Conservation (phyloP, 148 eudicot genomes). For the Chenopodium suecicum region DNA sequence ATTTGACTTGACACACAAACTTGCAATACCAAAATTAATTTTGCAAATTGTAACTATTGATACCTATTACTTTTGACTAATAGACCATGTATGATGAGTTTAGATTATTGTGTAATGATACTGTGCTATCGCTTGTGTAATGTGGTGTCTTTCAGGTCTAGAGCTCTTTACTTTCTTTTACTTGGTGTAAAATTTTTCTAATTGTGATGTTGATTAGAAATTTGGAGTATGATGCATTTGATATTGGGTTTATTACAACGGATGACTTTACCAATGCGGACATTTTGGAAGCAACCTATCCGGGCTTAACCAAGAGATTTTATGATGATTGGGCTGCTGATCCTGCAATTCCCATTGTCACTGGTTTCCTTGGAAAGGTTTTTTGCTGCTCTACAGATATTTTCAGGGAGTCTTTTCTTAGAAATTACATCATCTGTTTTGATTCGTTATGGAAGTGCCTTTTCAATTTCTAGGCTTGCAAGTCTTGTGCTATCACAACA, state of each 20-base stretch:
- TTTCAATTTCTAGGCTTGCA: conserved; percentile 59
- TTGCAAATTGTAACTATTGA: no score
- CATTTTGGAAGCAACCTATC: conserved; percentile 95
- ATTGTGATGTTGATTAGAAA: conserved; percentile 25
- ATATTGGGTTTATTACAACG: conserved; percentile 85
- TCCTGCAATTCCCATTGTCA: conserved; percentile 91
- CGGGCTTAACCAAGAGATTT: conserved; percentile 84
- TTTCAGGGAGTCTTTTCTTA: neutral
- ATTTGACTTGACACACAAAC: no score
- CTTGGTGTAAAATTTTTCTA: conserved; percentile 9
- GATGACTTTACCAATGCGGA: conserved; percentile 98
- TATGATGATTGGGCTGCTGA: conserved; percentile 66
- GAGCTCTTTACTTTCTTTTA: neutral
- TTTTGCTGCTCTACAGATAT: neutral
- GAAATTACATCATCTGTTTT: neutral
- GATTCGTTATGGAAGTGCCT: neutral
- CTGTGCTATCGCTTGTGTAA: neutral
- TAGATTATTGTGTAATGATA: neutral
- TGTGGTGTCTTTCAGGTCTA: neutral
- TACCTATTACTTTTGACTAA: no score
- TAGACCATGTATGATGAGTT: neutral
- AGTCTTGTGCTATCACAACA: conserved; percentile 92
- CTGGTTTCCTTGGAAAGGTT: conserved; percentile 98
- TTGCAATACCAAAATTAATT: no score
- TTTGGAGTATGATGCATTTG: conserved; percentile 97